Base-by-base conservation (phyloP, 495 filamentous ascomycete genomes). In the Tuber borchii region DNA sequence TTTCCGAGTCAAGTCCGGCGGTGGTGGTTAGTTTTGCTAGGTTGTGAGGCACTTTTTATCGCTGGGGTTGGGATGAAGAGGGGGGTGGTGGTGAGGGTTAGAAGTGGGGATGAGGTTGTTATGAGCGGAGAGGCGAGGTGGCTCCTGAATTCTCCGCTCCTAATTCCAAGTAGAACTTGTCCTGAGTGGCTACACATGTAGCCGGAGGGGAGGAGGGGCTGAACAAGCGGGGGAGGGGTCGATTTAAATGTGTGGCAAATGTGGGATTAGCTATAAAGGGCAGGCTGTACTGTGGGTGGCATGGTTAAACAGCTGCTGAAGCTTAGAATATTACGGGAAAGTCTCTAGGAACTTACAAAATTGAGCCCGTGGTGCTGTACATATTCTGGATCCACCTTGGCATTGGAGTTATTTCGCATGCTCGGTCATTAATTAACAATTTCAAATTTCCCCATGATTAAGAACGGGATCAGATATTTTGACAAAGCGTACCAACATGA, bases 11-110 rank as follows among this genome's bases (percentile, higher is more conserved):
- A 77, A 90, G 89, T 69, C 88, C 91, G 75, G 87, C 85, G 48
- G 92, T 92, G 2, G 85, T 97, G 34, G 90, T 96, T 31, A 96
- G 84, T 97, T 34, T 95, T 92, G 77, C 85, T 98, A 34, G 95
- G 95, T 14, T 97, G 95, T 75, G 93, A 97, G 82, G 92, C 89
- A 1, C 83, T 97, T 37, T 97, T 98, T 81, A 86, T 94, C 76
- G 89, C 91, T 76, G 89, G 86, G 22, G 74, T 89, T 45, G n/a
- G n/a, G n/a, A n/a, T n/a, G n/a, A n/a, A 86, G 51, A 83, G 74
- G 84, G 89, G 87, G 61, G 83, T 92, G 40, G 84, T 91, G 7
- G 83, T 96, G 71, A 86, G 92, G 39, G 85, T 97, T 56, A 87
- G 88, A 14, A 95, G 93, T 7, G 94, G 93, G 0, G 93, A 95